Conservation (phyloP, 164 flowering plant genomes). For the Nelumbo lutea region DNA sequence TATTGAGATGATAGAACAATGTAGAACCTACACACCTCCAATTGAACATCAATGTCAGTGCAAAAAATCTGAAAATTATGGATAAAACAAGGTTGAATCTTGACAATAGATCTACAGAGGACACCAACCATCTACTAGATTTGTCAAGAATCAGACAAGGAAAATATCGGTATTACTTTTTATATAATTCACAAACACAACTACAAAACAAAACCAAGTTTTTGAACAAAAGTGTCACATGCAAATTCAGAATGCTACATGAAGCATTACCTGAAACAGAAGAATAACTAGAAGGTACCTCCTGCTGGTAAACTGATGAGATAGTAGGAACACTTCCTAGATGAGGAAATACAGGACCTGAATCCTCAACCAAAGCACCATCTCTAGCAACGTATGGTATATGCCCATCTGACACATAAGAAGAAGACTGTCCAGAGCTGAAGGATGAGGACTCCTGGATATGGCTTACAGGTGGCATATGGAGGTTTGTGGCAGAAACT, state of each 20-base stretch:
- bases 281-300: slow-evolving; percentile 99
- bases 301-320: slow-evolving; percentile 86
- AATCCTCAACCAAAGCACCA: slow-evolving; percentile 41
- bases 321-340: slow-evolving; percentile 38
- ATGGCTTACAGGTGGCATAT: slow-evolving; percentile 27
- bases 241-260: slow-evolving; percentile 40
- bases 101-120: background rate
- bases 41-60: background rate
- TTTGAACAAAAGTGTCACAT: slow-evolving; percentile 36
- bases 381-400: slow-evolving; percentile 35
- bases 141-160: too few relatives aligned
- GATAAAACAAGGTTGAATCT: background rate
- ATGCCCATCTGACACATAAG: slow-evolving; percentile 43
- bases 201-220: slow-evolving; percentile 7
- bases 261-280: slow-evolving; percentile 90
- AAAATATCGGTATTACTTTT: too few relatives aligned
- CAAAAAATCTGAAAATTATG: background rate
- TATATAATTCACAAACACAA: background rate
- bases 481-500: slow-evolving; percentile 28
- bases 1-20: background rate
- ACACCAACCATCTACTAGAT: background rate
- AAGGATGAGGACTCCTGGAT: slow-evolving; percentile 31
- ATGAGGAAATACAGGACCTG: slow-evolving; percentile 33
- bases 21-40: background rate
- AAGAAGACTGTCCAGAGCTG: slow-evolving; percentile 32